Percentiles rank a stretch among this genome's conserved stretches.
Evolutionary conservation across 768 basidiomycete species (phyloP).

Genomic region (Xerocomellus intermedius): DNA sequence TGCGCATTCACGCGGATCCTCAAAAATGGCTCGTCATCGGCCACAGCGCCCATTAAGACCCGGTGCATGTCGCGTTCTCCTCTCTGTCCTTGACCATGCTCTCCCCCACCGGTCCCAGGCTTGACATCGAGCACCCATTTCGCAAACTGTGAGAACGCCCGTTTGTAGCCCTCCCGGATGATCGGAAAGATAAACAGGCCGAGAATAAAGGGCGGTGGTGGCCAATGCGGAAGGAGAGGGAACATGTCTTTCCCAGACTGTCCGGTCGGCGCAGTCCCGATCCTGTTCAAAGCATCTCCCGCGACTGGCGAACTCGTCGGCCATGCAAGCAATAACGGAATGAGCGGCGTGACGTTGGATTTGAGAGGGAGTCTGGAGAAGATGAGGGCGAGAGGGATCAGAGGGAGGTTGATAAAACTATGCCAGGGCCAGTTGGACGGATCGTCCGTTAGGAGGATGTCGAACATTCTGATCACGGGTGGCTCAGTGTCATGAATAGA

Average conservation of each 20-base stretch:
- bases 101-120: constrained; percentile 7
- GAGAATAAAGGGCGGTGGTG: constrained; percentile 58
- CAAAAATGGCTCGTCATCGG: constrained; percentile 32
- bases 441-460: constrained; percentile 63
- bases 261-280: neutral
- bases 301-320: constrained; percentile 28
- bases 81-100: constrained; percentile 13
- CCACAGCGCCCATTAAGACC: constrained; percentile 19
- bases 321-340: constrained; percentile 29
- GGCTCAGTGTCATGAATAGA: neutral
- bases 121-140: constrained; percentile 43
- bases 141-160: constrained; percentile 39
- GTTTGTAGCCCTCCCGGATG: constrained; percentile 44
- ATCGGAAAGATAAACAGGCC: constrained; percentile 53
- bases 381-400: constrained; percentile 68
- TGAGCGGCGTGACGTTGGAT: constrained; percentile 23
- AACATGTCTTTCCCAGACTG: constrained; percentile 18
- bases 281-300: constrained; percentile 1
- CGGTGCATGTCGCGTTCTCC: constrained; percentile 22
- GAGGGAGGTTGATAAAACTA: constrained; percentile 71
- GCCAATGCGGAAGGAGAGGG: constrained; percentile 44
- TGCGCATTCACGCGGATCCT: constrained; percentile 34
- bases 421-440: constrained; percentile 74
- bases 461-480: constrained; percentile 50
- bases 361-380: constrained; percentile 52